Evolutionary conservation across 805 yeast species (phyloP), one percentile per base, ranked within the genome.

Genomic region (Wickerhamiella nectarea): DNA sequence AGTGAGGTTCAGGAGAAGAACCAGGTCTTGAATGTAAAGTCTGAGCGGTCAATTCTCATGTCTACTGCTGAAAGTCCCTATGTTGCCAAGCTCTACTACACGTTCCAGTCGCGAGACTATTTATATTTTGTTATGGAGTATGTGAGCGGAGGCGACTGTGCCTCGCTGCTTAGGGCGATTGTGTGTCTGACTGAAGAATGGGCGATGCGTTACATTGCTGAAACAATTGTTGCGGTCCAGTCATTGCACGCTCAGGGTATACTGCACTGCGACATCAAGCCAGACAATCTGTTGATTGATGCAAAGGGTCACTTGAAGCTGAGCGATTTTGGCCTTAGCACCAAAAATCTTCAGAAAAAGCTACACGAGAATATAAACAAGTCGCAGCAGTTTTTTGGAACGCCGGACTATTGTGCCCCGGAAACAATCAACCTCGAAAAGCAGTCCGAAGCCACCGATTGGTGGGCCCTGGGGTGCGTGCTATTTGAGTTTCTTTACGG

Each of bases 381-480:
- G 18, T n/a, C 35, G 15, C 28, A 76, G 52, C 73, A 71, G 48
- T 87, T 89, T 54, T 94, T 86, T 25, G 99, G 99, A 0, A 91
- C 99, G 0, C 99, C 99, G 0, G 98, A 91, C 59, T 91, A 91
- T 60, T 70, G 93, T 33, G 94, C 99, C 0, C 99, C 99, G 0
- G 99, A 91, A 58, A 87, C 95, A 0, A 85, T 91, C 48, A 67
- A 72, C 34, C 97, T 96, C 33, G 68, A 71, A 1, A 80, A 82
- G 0, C 95, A 89, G 58, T 82, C 78, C 48, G 86, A 76, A 50
- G 73, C 78, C 49, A 77, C 89, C n/a, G 96, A 87, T 64, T 87
- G 98, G 98, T 91, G 99, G 99, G 84, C 97, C 2, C 74, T 89
- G 26, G 99, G 99, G 0, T 89, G 97, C 60, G 85, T 91, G 10